Evolutionary conservation across 2,329 filamentous ascomycete genomes (phyloP).

Genomic region (Ploettnerulaceae sp.): DNA sequence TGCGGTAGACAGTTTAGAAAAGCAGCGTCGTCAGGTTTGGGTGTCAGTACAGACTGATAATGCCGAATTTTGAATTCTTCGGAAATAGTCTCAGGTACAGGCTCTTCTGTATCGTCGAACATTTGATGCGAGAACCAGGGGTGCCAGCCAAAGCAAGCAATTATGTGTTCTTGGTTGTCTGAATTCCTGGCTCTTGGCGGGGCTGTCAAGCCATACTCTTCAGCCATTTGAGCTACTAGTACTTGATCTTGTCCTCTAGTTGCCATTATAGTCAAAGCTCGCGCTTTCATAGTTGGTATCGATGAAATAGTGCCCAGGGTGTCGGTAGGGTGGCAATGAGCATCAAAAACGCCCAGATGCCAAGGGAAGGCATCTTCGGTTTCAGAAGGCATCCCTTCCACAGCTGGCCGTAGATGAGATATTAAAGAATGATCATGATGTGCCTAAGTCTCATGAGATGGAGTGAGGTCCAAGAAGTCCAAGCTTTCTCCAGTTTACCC

Average conservation of each 20-base stretch:
- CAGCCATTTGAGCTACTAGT: constrained; percentile 60
- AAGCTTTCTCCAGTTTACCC: constrained; percentile 3
- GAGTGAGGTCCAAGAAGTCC: neutral
- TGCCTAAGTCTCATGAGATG: too few relatives aligned
- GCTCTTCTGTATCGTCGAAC: constrained; percentile 51
- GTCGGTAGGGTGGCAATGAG: constrained; percentile 82
- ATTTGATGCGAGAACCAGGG: constrained; percentile 81
- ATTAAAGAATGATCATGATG: too few relatives aligned
- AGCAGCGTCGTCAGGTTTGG: constrained; percentile 43
- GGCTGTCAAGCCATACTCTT: constrained; percentile 44
- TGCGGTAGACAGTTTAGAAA: constrained; percentile 50
- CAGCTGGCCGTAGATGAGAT: too few relatives aligned
- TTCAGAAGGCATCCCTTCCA: neutral
- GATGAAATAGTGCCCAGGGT: constrained; percentile 57
- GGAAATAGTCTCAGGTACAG: constrained; percentile 6
- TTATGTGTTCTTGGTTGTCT: constrained; percentile 38
- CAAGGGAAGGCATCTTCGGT: constrained; percentile 51
- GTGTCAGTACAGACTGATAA: constrained; percentile 61
- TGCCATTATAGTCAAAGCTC: constrained; percentile 68
- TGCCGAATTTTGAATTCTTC: constrained; percentile 47
- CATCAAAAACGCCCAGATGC: constrained; percentile 68
- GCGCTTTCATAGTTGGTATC: constrained; percentile 62
- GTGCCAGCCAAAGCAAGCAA: constrained; percentile 83
- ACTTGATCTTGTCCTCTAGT: constrained; percentile 71
- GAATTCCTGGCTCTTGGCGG: constrained; percentile 27